Base-by-base conservation (phyloP, 306 rosid genomes). In the Cicer judaicum region DNA sequence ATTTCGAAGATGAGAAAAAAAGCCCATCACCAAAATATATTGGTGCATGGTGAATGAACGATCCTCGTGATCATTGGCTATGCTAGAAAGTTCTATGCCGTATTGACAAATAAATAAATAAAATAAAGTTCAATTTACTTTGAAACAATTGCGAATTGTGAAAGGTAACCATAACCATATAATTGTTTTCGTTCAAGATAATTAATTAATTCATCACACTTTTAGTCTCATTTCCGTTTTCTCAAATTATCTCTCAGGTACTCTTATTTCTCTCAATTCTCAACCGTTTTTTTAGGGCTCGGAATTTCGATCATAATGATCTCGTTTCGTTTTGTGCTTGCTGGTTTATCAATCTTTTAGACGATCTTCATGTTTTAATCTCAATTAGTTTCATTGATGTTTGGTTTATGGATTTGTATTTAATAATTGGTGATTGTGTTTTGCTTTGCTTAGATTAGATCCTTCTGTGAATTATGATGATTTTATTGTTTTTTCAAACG, bases 231-330 rank as follows among this genome's bases (percentile, higher is more conserved):
- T 3, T 16, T 44, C n/a, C 5, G 4, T 77, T 70, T 62, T 64
- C 78, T 9, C 2, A 34, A 2, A 0, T 41, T 16, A 16, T 16
- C 34, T 75, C 73, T 52, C 63, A 75, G 84, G 85, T 76, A 75
- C 54, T 61, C 10, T 0, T 61, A 18, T 34, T 16, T 42, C 41
- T 73, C 64, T 62, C n/a, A 7, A n/a, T 62, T 19, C n/a, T 75
- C 68, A 43, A 11, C 10, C 7, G 0, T 21, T 50, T 42, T 74
- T 16, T 5, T 34, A 44, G 19, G 64, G 64, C 13, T 64, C 24
- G 15, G 13, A 54, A 76, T 63, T 70, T 70, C 14, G 53, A 52
- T 81, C 1, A 3, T 10, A 38, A 38, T 43, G 5, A 13, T 70
- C n/a, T 53, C 12, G 0, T 42, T 63, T 48, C 16, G 1, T 41